These are phyloP conservation scores for Boechera divaricarpa DNA, from an alignment of 345 rosid species.

Conservation along the genomic window DNA sequence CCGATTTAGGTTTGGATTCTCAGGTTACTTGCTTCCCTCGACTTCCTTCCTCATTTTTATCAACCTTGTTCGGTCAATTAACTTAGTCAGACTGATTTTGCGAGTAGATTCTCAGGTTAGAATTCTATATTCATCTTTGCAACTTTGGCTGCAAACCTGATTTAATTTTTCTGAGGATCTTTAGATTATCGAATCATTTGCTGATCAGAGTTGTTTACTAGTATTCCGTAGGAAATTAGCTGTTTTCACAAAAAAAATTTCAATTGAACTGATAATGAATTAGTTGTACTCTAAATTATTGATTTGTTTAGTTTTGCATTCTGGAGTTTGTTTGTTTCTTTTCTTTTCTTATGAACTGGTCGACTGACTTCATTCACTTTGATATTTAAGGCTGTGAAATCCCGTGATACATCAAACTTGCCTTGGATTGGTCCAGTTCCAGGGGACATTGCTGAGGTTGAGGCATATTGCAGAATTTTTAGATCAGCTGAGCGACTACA, in stretches of 20 bases:
- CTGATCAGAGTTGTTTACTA: conserved; percentile 20
- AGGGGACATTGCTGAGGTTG: conserved; percentile 96
- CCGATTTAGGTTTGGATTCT: conserved; percentile 70
- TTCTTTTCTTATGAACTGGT: conserved; percentile 5
- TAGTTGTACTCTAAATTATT: not conserved
- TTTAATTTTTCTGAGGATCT: not conserved
- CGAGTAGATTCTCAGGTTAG: not conserved
- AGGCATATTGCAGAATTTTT: conserved; percentile 94
- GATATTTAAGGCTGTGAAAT: conserved; percentile 51
- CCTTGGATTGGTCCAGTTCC: conserved; percentile 95
- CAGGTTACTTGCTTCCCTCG: conserved; percentile 53
- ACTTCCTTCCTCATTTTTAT: not conserved
- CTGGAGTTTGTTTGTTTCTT: not conserved
- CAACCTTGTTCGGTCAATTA: conserved; percentile 38
- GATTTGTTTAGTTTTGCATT: not conserved
- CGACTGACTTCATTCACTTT: conserved; percentile 44
- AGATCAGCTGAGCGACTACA: conserved; percentile 85
- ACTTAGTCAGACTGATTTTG: conserved; percentile 20
- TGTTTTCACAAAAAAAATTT: not conserved
- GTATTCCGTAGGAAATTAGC: not conserved
- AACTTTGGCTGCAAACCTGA: not conserved
- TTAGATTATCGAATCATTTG: conserved; percentile 12
- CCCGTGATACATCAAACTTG: conserved; percentile 68
- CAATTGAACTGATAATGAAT: not conserved
- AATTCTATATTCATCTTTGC: conserved; percentile 14